Base-by-base conservation (phyloP, 2,329 filamentous ascomycete species). In the Magnaporthiopsis rhizophila region DNA sequence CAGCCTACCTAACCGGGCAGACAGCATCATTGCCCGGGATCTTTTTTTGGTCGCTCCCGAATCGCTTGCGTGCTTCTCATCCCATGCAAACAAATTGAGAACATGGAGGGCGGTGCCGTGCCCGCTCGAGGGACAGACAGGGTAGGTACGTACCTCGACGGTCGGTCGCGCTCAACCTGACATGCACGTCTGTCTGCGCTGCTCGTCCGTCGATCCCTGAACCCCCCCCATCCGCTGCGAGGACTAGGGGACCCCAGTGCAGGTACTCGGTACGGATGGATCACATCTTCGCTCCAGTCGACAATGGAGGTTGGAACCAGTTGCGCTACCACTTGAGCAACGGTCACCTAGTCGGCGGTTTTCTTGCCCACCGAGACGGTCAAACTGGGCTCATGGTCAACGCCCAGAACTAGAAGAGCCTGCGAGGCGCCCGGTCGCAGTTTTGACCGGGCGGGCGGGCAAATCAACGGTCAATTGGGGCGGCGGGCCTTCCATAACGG, bases 191-290 rank as follows among this genome's bases (percentile, higher is more conserved):
- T 60, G 58, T n/a, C 26, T 32, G 58, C 32, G 26, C 57, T 60
- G 58, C 58, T 60, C 58, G 30, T 32, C 58, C 32, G 58, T 60
- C 26, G 58, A 60, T 60, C 58, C 58, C 13, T 60, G 58, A 60
- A 28, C 58, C 58, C n/a, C 21, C 34, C n/a, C 45, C 45, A 11
- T 53, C 45, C 2, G 18, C 45, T 53, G 45, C 45, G 21, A 53
- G 45, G 21, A 53, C 45, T 18, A n/a, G 32, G 58, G 26, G 57
- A 18, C 28, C 24, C 57, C 13, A 60, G 32, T 28, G 4, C 13
- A 60, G 32, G 58, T 60, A 60, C 58, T 12, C 2, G 26, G 58
- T 60, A 60, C 58, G 32, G 21, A 36, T 28, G 21, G 38, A 18
- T 45, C 38, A 18, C 13, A 13, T 45, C 38, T 45, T 45, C 15